Percentiles rank a stretch among this genome's conserved stretches.
phyloP scores from a whole-genome alignment of 2,329 filamentous ascomycete genomes.

The Phialemonium atrogriseum region DNA sequence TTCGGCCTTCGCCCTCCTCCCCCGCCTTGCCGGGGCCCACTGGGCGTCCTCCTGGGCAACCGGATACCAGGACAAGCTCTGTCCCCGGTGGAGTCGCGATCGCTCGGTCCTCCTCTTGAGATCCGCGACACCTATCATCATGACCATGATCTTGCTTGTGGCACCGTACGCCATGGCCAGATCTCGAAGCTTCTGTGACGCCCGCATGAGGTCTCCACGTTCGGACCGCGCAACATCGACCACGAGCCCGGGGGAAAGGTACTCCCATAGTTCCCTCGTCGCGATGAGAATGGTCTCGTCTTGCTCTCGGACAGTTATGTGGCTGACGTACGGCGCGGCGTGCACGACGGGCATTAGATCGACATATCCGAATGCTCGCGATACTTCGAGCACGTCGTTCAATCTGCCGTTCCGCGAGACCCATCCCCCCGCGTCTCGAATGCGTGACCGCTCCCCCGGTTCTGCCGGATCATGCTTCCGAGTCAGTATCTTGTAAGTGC shows the following conservation, averaged over 20 bases:
- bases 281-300: conserved; percentile 92
- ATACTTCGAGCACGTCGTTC: conserved; percentile 86
- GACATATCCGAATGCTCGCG: conserved; percentile 89
- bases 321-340: conserved; percentile 76
- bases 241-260: conserved; percentile 78
- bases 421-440: conserved; percentile 90
- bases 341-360: conserved; percentile 89
- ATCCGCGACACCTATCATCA: conserved; percentile 92
- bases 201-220: conserved; percentile 84
- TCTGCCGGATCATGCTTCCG: conserved; percentile 91
- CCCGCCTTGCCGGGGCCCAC: conserved; percentile 54
- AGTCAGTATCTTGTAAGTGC: conserved; percentile 74
- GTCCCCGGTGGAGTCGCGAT: conserved; percentile 62
- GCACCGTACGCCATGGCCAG: conserved; percentile 93
- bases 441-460: conserved; percentile 72
- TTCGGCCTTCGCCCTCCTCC: conserved; percentile 53
- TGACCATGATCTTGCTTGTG: conserved; percentile 94
- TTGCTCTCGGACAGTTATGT: conserved; percentile 71
- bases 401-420: conserved; percentile 91
- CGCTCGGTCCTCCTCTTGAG: conserved; percentile 75
- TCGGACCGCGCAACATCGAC: conserved; percentile 87
- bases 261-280: conserved; percentile 92
- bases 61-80: conserved; percentile 79
- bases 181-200: conserved; percentile 88
- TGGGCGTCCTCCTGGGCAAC: conserved; percentile 58